A percentile compares a stretch with the other conserved stretches of the same genome.
Conservation (phyloP, 1,284 basidiomycete species). For the Pulchroboletus neoregius region DNA sequence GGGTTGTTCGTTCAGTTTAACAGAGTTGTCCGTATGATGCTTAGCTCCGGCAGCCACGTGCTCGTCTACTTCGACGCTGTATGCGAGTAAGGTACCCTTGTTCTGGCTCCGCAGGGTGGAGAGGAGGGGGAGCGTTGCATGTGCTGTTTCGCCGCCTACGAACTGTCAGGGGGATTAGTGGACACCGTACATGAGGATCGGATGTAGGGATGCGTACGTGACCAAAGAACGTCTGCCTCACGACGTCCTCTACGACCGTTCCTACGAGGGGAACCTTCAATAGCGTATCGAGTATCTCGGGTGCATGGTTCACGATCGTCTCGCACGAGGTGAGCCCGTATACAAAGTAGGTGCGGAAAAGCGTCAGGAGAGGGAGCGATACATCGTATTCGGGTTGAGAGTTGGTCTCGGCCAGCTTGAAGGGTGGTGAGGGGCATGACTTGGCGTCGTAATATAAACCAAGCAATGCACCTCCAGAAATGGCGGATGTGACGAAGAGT, state of each 20-base stretch:
- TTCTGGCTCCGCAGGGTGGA: conserved; percentile 58
- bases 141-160: conserved; percentile 82
- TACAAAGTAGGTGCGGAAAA: conserved; percentile 73
- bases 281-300: conserved; percentile 60
- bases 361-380: conserved; percentile 22
- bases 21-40: neutral
- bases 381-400: conserved; percentile 3
- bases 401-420: conserved; percentile 9
- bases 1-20: conserved; percentile 26
- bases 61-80: conserved; percentile 82
- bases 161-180: conserved; percentile 48
- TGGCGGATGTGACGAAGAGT: conserved; percentile 17
- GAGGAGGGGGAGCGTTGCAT: conserved; percentile 65
- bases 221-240: conserved; percentile 82
- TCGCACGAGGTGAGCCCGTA: conserved; percentile 81
- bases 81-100: conserved; percentile 78
- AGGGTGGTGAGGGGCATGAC: conserved; percentile 27
- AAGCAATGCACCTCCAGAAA: conserved; percentile 21
- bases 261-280: conserved; percentile 65
- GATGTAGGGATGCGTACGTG: conserved; percentile 46
- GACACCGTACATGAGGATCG: neutral
- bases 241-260: conserved; percentile 63
- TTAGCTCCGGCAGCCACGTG: conserved; percentile 31
- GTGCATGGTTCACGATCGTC: conserved; percentile 72
- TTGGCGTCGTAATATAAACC: conserved; percentile 26